Evolutionary conservation across 176 grass and related monocot species (phyloP).

Genomic region (Eleusine indica): DNA sequence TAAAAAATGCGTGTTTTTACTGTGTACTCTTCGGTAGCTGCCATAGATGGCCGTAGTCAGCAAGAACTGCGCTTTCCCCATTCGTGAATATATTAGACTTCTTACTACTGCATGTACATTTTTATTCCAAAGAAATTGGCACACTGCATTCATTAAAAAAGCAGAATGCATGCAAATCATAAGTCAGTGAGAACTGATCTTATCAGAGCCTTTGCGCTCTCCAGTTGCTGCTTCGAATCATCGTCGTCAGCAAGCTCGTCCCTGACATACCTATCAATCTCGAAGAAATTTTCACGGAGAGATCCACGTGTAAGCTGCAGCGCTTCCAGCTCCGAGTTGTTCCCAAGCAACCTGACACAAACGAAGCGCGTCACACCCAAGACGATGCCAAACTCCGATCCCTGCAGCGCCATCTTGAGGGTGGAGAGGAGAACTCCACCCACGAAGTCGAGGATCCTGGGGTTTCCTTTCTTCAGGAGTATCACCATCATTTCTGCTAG

Average conservation of each 20-base stretch:
- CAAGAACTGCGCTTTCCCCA: neutral
- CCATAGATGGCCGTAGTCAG: neutral
- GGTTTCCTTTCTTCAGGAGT: conserved; percentile 80
- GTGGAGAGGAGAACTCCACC: conserved; percentile 52
- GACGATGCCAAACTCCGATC: conserved; percentile 46
- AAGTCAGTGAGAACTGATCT: conserved; percentile 55
- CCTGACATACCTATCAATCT: conserved; percentile 46
- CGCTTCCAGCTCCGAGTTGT: conserved; percentile 30
- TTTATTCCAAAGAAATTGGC: neutral
- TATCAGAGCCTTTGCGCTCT: conserved; percentile 59
- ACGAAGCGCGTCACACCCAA: conserved; percentile 66
- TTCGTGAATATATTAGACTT: neutral
- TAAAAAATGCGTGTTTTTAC: neutral
- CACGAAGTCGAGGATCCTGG: conserved; percentile 64
- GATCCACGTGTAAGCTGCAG: conserved; percentile 50
- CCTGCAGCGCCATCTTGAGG: conserved; percentile 45
- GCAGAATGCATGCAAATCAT: neutral
- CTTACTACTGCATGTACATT: conserved; percentile 16
- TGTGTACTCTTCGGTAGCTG: neutral
- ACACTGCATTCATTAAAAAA: neutral
- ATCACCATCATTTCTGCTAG: conserved; percentile 60
- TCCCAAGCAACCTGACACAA: conserved; percentile 65
- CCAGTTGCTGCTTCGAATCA: conserved; percentile 52
- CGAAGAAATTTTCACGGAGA: conserved; percentile 51
- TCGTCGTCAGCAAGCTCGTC: conserved; percentile 42